These are phyloP conservation scores for Tetraselmis striata DNA, from an alignment of 139 green algal species.

Conservation along the genomic window DNA sequence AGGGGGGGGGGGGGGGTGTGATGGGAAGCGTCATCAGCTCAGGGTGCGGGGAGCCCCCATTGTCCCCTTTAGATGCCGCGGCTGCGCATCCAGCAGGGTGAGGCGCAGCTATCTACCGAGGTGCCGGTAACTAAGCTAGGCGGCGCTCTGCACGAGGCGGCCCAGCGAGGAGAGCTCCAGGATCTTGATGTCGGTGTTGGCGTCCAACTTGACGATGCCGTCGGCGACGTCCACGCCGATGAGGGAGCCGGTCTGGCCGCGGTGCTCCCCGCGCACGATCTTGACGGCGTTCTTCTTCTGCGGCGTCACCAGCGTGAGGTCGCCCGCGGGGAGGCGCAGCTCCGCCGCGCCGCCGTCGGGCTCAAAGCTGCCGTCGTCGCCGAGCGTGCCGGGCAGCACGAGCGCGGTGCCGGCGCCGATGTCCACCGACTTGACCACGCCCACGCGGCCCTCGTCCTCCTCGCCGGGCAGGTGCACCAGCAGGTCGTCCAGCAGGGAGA, in stretches of 20 bases:
- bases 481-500: not conserved
- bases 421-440: not conserved
- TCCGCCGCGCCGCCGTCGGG: not conserved
- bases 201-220: constrained; percentile 41
- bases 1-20: no score
- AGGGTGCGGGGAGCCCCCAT: no score
- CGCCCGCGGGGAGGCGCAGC: not conserved
- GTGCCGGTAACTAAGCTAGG: no score
- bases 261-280: constrained; percentile 13
- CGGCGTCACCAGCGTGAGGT: not conserved
- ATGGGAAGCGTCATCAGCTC: no score
- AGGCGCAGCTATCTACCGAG: no score
- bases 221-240: constrained; percentile 35
- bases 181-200: constrained; percentile 35
- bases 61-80: no score
- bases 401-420: not conserved
- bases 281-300: not conserved
- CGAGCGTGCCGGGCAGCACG: not conserved
- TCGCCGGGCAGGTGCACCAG: not conserved
- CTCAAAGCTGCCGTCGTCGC: not conserved
- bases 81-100: no score
- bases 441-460: not conserved
- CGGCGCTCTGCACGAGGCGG: not conserved
- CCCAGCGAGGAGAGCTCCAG: constrained; percentile 13
- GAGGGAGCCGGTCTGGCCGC: constrained; percentile 29